Conservation (phyloP, 768 basidiomycete species). For the Leccinum uliginosum region DNA sequence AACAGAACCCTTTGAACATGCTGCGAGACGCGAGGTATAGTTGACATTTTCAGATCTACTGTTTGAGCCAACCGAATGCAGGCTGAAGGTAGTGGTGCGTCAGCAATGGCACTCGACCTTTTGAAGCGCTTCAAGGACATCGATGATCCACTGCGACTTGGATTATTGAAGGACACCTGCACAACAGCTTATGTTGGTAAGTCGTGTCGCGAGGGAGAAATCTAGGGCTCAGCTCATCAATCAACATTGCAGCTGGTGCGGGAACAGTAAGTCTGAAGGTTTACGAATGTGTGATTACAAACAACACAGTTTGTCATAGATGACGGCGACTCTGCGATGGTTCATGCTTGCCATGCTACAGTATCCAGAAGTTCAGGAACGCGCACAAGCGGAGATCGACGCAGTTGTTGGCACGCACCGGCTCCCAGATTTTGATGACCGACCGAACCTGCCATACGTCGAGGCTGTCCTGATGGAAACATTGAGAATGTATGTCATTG, state of each 20-base stretch:
- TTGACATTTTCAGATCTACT: background rate
- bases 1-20: constrained; percentile 16
- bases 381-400: constrained; percentile 30
- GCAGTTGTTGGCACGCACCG: constrained; percentile 25
- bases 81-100: constrained; percentile 7
- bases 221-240: background rate
- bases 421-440: constrained; percentile 26
- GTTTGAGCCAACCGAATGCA: background rate
- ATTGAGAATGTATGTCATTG: constrained; percentile 27
- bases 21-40: constrained; percentile 11
- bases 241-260: background rate
- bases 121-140: background rate
- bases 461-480: constrained; percentile 29
- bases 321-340: constrained; percentile 6
- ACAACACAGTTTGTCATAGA: constrained; percentile 1
- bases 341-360: constrained; percentile 33
- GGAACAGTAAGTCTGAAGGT: background rate
- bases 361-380: constrained; percentile 29
- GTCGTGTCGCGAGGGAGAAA: background rate
- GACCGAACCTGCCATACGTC: constrained; percentile 25
- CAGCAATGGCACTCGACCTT: constrained; percentile 14
- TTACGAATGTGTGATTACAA: background rate
- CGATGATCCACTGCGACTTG: constrained; percentile 9
- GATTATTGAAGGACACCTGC: constrained; percentile 10
- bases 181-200: constrained; percentile 17